Evolutionary conservation across 306 rosid species (phyloP).

Genomic region (Abrus pulchellus): DNA sequence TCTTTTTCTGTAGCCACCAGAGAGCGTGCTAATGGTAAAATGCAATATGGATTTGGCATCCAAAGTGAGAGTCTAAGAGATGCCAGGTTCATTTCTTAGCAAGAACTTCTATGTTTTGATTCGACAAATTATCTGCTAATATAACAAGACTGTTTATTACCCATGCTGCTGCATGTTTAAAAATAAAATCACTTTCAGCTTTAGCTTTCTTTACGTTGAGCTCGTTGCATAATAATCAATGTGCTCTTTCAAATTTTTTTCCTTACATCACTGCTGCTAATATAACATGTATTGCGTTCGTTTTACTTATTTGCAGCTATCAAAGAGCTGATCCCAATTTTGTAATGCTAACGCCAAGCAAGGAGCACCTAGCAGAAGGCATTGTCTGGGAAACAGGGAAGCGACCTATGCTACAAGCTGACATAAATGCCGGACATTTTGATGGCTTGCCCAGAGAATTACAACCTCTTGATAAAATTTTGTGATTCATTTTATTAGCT

Average conservation of each 20-base stretch:
- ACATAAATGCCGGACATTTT: constrained; percentile 80
- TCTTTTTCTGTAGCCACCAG: constrained; percentile 68
- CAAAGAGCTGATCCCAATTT: constrained; percentile 97
- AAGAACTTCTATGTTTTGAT: constrained; percentile 29
- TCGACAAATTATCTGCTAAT: constrained; percentile 31
- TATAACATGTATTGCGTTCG: too few species aligned
- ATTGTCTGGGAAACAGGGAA: constrained; percentile 78
- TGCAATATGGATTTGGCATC: constrained; percentile 85
- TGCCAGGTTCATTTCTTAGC: constrained; percentile 81
- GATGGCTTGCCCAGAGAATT: constrained; percentile 83
- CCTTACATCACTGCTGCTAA: background rate
- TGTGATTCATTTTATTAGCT: constrained; percentile 51
- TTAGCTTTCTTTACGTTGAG: background rate
- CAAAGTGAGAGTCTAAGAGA: constrained; percentile 88
- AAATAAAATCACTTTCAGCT: constrained; percentile 27
- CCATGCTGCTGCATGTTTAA: background rate
- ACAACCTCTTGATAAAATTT: constrained; percentile 72
- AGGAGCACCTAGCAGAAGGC: constrained; percentile 93
- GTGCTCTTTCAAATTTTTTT: background rate
- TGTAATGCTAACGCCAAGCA: constrained; percentile 91
- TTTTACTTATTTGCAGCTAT: constrained; percentile 65
- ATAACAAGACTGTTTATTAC: background rate
- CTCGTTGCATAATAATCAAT: background rate
- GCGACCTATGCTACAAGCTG: constrained; percentile 81
- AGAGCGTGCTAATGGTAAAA: constrained; percentile 64